Conservation (phyloP, 2,329 filamentous ascomycete genomes). For the Chaetomiaceae sp. region DNA sequence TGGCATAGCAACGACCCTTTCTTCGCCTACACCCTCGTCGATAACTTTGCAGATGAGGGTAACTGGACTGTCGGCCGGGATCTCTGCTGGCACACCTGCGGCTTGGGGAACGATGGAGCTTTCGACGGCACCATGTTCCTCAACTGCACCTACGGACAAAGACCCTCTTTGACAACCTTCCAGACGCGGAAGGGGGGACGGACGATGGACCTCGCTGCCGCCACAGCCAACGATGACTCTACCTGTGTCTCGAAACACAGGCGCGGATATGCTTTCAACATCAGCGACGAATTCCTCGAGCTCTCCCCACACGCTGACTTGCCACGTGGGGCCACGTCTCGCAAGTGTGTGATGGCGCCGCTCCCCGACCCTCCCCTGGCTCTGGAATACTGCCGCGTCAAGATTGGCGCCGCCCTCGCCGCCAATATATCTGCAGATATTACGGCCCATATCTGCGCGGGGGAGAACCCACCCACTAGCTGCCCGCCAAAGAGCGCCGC, state of each 20-base stretch:
- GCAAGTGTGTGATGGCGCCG: background rate
- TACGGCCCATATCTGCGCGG: background rate
- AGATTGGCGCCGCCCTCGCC: background rate
- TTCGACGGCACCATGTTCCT: background rate
- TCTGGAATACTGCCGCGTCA: background rate
- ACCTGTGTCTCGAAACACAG: background rate
- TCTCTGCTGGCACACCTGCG: background rate
- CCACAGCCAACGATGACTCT: background rate
- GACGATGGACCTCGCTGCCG: background rate
- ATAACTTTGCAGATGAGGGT: background rate
- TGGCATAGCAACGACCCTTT: background rate
- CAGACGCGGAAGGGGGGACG: background rate
- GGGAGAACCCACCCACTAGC: background rate
- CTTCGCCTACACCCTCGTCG: background rate
- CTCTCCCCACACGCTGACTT: background rate
- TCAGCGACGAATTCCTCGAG: background rate
- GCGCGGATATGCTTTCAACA: background rate
- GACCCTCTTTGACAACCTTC: background rate
- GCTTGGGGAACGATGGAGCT: background rate
- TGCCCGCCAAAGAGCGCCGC: background rate
- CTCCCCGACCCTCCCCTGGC: background rate
- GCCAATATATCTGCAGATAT: background rate
- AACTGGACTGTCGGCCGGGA: background rate
- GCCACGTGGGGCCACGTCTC: background rate
- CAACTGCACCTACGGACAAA: background rate